phyloP scores from a whole-genome alignment of 352 stramenopile species.

The Globisporangium cederbergense region DNA sequence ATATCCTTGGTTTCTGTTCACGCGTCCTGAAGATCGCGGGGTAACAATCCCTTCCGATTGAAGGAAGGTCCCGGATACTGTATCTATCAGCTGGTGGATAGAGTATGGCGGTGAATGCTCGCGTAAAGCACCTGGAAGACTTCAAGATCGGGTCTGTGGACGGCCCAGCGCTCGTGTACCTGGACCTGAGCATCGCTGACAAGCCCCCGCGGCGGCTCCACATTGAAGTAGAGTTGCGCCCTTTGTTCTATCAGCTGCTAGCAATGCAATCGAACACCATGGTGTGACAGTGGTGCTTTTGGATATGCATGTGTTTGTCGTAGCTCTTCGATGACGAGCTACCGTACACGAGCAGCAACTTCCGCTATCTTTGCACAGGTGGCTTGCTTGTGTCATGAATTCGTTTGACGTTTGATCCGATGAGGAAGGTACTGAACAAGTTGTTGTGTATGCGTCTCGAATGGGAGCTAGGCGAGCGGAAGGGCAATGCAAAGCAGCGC shows the following conservation, averaged over 20 bases:
- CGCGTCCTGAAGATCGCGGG: background rate
- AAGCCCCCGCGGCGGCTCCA: constrained; percentile 49
- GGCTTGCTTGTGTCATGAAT: background rate
- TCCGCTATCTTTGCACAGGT: constrained; percentile 72
- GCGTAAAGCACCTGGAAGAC: constrained; percentile 41
- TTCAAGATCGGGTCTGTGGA: constrained; percentile 33
- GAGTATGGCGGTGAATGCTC: constrained; percentile 44
- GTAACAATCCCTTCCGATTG: background rate
- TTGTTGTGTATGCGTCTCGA: background rate
- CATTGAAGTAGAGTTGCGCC: constrained; percentile 43
- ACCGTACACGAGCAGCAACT: constrained; percentile 59
- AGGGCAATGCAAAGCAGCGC: constrained; percentile 42
- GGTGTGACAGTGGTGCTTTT: background rate
- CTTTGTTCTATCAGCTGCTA: background rate
- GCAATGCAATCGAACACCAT: background rate
- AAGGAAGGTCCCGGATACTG: no score
- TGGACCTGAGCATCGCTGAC: constrained; percentile 56
- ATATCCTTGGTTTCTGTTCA: background rate
- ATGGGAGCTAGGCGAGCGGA: constrained; percentile 34
- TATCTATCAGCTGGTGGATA: background rate
- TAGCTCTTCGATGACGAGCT: constrained; percentile 78
- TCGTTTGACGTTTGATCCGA: background rate
- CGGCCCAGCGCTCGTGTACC: constrained; percentile 55
- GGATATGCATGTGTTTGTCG: background rate
- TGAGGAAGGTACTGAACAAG: background rate